Base-by-base conservation (phyloP, 495 filamentous ascomycete species). In the Lophium mytilinum region DNA sequence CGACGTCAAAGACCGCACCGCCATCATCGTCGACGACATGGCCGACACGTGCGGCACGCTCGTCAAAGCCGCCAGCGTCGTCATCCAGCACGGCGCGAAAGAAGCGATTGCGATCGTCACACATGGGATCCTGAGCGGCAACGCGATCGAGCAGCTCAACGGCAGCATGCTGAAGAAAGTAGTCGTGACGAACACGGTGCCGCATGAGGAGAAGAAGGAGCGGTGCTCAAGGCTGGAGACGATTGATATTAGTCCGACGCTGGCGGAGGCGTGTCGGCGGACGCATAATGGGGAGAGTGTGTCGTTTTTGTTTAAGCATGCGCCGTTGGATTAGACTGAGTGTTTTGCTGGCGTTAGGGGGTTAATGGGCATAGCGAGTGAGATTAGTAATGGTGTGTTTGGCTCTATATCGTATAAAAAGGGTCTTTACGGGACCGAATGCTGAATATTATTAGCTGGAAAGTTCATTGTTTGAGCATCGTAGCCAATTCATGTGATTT, bases 141-240 rank as follows among this genome's bases (percentile, higher is more conserved):
- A 89, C 62, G 93, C 93, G 33, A 92, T 95, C 53, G 86, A 92
- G 71, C 90, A 83, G 39, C 76, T 98, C 57, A 96, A 97, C 70
- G 80, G 79, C 59, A 95, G 90, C 68, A 76, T 80, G 59, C 72
- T 97, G 61, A 82, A 75, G 56, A 83, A 83, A 54, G 71, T 98
- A 7, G 90, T 97, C 12, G 92, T 96, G 50, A 97, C 94, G 34
- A 98, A 98, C 73, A 98, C 91, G n/a, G 89, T 97, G 30, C 92
- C 92, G 39, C 82, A 95, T 55, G 79, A 79, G 51, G 87, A 87
- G 66, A 96, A 94, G 79, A 84, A 86, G 67, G 81, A 83, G 68
- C 60, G 65, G 33, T 97, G 93, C 68, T 77, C 80, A 58, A 87
- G 85, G 72, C 76, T 98, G 40, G 79, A 87, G 64, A 91, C 90